Conservation (phyloP, 139 green algal genomes). For the Gonium pectorale region DNA sequence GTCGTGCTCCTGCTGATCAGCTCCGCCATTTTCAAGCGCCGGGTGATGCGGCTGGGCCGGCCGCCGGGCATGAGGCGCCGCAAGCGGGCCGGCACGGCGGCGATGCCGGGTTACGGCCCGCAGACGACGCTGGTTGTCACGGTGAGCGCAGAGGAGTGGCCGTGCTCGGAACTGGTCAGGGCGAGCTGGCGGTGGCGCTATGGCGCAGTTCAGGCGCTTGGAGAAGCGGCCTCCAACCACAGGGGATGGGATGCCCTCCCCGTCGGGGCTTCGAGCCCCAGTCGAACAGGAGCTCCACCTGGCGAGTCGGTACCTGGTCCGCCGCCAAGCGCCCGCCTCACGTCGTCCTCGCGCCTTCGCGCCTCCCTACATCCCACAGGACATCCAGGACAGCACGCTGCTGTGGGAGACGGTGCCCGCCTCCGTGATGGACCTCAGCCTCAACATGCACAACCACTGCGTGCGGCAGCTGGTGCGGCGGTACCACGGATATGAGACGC, state of each 20-base stretch:
- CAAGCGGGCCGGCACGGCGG: too few species aligned
- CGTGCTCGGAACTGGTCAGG: too few species aligned
- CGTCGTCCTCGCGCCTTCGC: too few species aligned
- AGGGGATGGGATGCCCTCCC: too few species aligned
- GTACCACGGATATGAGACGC: slow-evolving; percentile 10
- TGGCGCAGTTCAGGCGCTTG: too few species aligned
- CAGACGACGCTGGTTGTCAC: slow-evolving; percentile 31
- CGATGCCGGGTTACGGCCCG: background rate
- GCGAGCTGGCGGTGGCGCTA: too few species aligned
- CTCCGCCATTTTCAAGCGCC: background rate
- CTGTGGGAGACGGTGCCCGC: slow-evolving; percentile 46
- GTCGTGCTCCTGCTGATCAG: background rate
- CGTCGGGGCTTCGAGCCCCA: too few species aligned
- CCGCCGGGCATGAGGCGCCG: background rate
- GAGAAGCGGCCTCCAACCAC: too few species aligned
- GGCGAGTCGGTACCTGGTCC: too few species aligned
- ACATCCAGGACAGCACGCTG: slow-evolving; percentile 46
- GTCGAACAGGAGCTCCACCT: too few species aligned
- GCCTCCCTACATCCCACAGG: background rate
- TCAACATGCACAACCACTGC: slow-evolving; percentile 29
- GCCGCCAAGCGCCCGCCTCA: too few species aligned
- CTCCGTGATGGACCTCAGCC: slow-evolving; percentile 43
- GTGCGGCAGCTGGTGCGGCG: background rate
- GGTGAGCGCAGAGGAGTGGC: too few species aligned
- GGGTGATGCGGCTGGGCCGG: background rate